These are phyloP conservation scores for Cercophora sp. DNA, from an alignment of 495 filamentous ascomycete genomes.

Conservation along the genomic window DNA sequence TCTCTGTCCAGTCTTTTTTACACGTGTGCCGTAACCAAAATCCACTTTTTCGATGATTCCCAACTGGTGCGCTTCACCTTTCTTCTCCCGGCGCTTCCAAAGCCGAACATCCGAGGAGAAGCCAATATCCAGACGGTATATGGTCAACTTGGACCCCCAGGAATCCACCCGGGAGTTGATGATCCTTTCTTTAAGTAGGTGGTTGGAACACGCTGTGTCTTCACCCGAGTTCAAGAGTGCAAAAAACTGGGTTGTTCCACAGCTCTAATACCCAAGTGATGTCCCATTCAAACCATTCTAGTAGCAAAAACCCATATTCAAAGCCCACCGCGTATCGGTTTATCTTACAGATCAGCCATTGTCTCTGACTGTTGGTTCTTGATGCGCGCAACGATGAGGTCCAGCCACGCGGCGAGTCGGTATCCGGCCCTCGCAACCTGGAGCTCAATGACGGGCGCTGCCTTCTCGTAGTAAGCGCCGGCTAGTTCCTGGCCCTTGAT, in stretches of 20 bases:
- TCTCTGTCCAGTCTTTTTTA: too few species aligned
- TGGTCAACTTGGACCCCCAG: not conserved
- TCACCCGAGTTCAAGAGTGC: too few species aligned
- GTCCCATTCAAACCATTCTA: not conserved
- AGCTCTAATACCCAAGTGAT: not conserved
- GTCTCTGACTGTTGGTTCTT: constrained; percentile 2
- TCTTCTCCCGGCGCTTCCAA: too few species aligned
- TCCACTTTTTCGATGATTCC: too few species aligned
- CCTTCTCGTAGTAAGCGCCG: constrained; percentile 58
- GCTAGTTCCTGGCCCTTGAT: constrained; percentile 57
- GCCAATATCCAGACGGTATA: not conserved
- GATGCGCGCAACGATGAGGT: constrained; percentile 44
- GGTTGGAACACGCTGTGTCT: too few species aligned
- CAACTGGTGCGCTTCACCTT: too few species aligned
- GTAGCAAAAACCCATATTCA: not conserved
- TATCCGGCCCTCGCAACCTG: constrained; percentile 75
- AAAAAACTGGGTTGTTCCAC: constrained; percentile 2
- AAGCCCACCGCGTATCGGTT: too few species aligned
- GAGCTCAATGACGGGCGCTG: constrained; percentile 60
- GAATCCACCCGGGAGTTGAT: not conserved
- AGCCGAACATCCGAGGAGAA: not conserved
- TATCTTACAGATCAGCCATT: constrained; percentile 19
- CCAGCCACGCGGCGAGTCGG: constrained; percentile 59
- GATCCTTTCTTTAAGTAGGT: constrained; percentile 11
- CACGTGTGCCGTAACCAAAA: too few species aligned